Conservation (phyloP, 176 grass and related monocot species). For the Dendrocalamus sinicus region DNA sequence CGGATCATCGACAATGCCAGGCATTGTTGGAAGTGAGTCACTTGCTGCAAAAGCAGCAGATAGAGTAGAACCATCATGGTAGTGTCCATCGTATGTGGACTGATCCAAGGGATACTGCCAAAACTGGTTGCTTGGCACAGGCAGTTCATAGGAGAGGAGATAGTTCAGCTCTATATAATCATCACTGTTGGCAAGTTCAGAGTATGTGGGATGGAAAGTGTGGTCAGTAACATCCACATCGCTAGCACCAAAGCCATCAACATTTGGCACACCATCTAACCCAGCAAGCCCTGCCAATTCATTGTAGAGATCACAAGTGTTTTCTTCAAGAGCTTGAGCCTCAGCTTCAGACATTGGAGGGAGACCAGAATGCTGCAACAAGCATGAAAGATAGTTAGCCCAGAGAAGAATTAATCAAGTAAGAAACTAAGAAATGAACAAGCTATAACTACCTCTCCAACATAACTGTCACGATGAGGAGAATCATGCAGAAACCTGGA, state of each 20-base stretch:
- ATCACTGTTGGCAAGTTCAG: slow-evolving; percentile 41
- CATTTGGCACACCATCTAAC: neutral
- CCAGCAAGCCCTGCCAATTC: slow-evolving; percentile 51
- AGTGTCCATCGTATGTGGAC: neutral
- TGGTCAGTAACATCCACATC: neutral
- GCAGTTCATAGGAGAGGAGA: slow-evolving; percentile 44
- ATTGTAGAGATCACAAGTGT: slow-evolving; percentile 45
- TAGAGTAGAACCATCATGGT: neutral
- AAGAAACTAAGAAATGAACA: neutral
- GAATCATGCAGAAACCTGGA: slow-evolving; percentile 45
- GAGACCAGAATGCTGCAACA: slow-evolving; percentile 50
- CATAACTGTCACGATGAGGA: slow-evolving; percentile 4
- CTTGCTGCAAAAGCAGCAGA: slow-evolving; percentile 1
- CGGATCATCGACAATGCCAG: slow-evolving; percentile 1
- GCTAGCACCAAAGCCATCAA: neutral
- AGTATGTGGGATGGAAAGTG: neutral
- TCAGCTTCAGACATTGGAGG: slow-evolving; percentile 44
- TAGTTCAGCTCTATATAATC: slow-evolving; percentile 70
- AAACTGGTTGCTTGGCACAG: slow-evolving; percentile 22
- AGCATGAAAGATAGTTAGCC: neutral
- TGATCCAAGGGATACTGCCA: slow-evolving; percentile 18
- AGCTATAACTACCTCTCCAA: slow-evolving; percentile 44
- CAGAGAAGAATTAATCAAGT: neutral
- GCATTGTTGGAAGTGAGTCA: neutral
- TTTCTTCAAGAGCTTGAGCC: slow-evolving; percentile 39